Conservation (phyloP, 352 stramenopile genomes). For the Globisporangium echinulatum region DNA sequence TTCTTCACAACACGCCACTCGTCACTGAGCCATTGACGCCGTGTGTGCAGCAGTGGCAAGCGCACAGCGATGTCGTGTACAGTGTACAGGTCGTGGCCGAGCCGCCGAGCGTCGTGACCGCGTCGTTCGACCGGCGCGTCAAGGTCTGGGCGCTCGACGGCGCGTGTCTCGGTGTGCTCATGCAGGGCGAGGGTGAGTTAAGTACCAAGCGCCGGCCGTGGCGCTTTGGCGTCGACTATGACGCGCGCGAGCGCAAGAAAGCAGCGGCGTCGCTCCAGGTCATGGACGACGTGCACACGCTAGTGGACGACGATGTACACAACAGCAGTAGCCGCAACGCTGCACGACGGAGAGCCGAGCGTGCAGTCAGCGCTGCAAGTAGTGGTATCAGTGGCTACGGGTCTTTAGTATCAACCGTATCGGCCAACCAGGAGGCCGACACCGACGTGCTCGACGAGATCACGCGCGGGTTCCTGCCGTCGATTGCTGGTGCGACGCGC, state of each 20-base stretch:
- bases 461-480: slow-evolving; percentile 28
- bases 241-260: slow-evolving; percentile 62
- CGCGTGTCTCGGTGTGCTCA: slow-evolving; percentile 65
- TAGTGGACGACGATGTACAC: slow-evolving; percentile 10
- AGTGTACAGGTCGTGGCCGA: slow-evolving; percentile 69
- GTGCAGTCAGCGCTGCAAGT: slow-evolving; percentile 8
- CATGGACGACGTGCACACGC: slow-evolving; percentile 50
- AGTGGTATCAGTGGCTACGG: slow-evolving; percentile 4
- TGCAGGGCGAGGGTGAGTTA: slow-evolving; percentile 58
- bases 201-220: slow-evolving; percentile 30
- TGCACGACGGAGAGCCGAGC: slow-evolving; percentile 15
- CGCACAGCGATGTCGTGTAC: slow-evolving; percentile 71
- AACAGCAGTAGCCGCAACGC: slow-evolving; percentile 6
- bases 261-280: slow-evolving; percentile 44
- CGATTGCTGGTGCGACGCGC: slow-evolving; percentile 11
- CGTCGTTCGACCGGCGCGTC: slow-evolving; percentile 72
- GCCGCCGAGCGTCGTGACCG: slow-evolving; percentile 61
- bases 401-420: neutral
- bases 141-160: slow-evolving; percentile 64
- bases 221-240: slow-evolving; percentile 71
- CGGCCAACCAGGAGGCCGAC: slow-evolving; percentile 10
- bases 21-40: slow-evolving; percentile 20
- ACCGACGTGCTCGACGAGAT: slow-evolving; percentile 32
- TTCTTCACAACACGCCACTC: slow-evolving; percentile 42
- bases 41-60: slow-evolving; percentile 57